phyloP scores from a whole-genome alignment of 169 alveolate species.

The Toxoplasma gondii region DNA sequence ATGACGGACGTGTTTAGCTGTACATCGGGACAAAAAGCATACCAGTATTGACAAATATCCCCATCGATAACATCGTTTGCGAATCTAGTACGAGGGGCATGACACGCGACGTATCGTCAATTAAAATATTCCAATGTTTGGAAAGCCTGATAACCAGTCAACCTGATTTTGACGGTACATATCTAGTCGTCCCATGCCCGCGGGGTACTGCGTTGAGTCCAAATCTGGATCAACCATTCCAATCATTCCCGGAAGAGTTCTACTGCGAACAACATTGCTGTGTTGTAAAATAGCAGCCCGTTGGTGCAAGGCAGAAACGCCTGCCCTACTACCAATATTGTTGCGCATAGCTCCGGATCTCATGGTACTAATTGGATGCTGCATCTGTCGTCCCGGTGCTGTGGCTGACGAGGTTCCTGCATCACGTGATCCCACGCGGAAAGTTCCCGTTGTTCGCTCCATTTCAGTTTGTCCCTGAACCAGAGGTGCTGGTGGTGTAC shows the following conservation, averaged over 20 bases:
- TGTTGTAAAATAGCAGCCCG: slow-evolving; percentile 26
- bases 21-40: too few relatives aligned
- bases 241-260: neutral
- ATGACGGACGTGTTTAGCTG: too few relatives aligned
- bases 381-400: neutral
- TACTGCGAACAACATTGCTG: neutral
- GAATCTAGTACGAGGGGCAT: too few relatives aligned
- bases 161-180: slow-evolving; percentile 13
- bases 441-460: too few relatives aligned
- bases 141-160: slow-evolving; percentile 32
- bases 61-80: too few relatives aligned
- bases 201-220: slow-evolving; percentile 8
- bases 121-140: neutral
- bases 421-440: neutral
- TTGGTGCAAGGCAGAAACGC: slow-evolving; percentile 28
- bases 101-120: too few relatives aligned
- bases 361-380: neutral
- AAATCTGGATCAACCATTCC: neutral
- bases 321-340: neutral
- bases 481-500: too few relatives aligned
- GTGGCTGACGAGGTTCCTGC: neutral
- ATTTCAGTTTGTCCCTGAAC: too few relatives aligned
- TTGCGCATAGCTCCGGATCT: neutral
- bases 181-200: slow-evolving; percentile 26
- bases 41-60: too few relatives aligned